phyloP scores from a whole-genome alignment of 2,329 filamentous ascomycete genomes.

The Alternaria postmessia region DNA sequence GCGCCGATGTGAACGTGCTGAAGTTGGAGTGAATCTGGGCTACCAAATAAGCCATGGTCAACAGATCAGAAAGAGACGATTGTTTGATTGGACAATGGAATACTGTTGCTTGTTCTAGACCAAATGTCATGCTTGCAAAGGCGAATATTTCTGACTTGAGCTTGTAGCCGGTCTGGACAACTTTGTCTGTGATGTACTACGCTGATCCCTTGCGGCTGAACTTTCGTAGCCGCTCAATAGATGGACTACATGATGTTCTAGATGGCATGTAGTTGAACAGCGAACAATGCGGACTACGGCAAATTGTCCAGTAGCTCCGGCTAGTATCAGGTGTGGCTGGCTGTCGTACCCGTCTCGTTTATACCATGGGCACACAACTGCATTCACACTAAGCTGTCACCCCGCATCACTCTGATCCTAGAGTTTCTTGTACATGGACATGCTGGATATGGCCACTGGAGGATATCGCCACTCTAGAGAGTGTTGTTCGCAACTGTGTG shows the following conservation, averaged over 20 bases:
- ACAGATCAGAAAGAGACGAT: background rate
- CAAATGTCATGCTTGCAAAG: background rate
- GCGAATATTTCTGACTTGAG: background rate
- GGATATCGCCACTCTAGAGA: background rate
- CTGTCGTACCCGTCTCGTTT: background rate
- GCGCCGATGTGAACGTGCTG: background rate
- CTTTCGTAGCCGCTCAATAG: background rate
- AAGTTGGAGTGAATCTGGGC: background rate
- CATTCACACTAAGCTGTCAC: background rate
- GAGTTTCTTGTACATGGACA: background rate
- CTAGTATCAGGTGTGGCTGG: constrained; percentile 3
- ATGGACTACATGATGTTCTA: background rate
- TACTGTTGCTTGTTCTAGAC: background rate
- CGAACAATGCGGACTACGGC: background rate
- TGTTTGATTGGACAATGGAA: background rate
- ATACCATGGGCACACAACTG: background rate
- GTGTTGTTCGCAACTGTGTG: background rate
- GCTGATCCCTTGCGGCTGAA: background rate
- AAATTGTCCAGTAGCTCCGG: background rate
- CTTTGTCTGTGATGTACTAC: background rate
- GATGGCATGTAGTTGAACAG: background rate
- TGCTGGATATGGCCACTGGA: background rate
- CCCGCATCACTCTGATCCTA: background rate
- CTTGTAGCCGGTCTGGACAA: background rate
- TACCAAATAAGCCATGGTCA: too few relatives aligned